phyloP scores from a whole-genome alignment of 73 alveolate species.

The Durusdinium trenchii region DNA sequence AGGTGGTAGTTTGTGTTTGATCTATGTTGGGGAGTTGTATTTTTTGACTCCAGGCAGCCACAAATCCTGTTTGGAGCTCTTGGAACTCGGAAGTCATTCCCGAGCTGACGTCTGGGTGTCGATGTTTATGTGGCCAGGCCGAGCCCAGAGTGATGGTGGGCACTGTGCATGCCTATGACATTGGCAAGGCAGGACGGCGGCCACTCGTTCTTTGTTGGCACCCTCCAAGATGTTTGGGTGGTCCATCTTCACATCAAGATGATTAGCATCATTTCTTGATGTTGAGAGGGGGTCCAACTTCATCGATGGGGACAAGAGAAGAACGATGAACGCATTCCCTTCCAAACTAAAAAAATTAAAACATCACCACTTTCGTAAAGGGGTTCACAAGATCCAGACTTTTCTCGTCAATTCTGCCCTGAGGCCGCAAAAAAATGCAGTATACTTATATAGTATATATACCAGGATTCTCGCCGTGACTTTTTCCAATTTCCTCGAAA shows the following conservation, averaged over 20 bases:
- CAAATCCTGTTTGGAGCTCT: no score
- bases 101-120: no score
- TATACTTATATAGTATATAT: no score
- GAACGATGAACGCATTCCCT: neutral
- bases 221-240: neutral
- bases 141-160: conserved; percentile 35
- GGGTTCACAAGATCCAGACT: no score
- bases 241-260: neutral
- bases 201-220: neutral
- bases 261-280: neutral
- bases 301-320: neutral
- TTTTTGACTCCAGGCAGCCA: no score
- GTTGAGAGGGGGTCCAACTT: neutral
- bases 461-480: no score
- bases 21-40: no score
- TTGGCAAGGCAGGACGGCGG: neutral
- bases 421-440: no score
- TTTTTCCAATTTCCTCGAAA: no score
- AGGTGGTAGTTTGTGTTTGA: no score
- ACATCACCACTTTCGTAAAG: neutral
- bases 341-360: neutral
- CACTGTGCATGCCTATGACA: conserved; percentile 30
- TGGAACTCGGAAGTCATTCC: no score
- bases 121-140: neutral
- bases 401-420: no score